A percentile compares a stretch with the other conserved stretches of the same genome.
Conservation (phyloP, 148 eudicot species). For the Nepenthes gracilis region DNA sequence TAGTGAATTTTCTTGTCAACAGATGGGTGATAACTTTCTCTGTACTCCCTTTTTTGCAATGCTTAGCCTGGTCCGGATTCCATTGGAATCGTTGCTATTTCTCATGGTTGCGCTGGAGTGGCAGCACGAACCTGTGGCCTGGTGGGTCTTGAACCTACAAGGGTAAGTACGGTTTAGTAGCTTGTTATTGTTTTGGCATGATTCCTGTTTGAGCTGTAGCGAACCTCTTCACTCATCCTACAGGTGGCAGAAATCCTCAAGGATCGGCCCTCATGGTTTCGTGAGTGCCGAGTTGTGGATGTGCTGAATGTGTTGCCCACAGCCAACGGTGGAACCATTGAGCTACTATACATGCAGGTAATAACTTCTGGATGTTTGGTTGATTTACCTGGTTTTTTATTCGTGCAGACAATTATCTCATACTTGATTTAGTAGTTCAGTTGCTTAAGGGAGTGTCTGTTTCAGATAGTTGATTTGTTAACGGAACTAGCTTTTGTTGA, state of each 20-base stretch:
- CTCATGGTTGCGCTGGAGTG: slow-evolving; percentile 99
- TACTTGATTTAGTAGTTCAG: background rate
- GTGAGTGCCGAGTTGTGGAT: slow-evolving; percentile 2
- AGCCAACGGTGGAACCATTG: slow-evolving; percentile 5
- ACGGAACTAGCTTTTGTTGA: slow-evolving; percentile 12
- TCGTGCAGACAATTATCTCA: background rate
- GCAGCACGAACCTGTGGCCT: slow-evolving; percentile 99
- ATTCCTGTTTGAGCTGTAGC: background rate
- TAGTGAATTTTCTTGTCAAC: background rate
- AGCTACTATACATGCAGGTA: slow-evolving; percentile 7
- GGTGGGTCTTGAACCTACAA: slow-evolving; percentile 95
- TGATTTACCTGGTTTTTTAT: background rate
- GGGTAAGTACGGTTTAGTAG: slow-evolving; percentile 38
- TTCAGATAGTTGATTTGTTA: background rate
- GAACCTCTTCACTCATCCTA: background rate
- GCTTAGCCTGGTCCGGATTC: slow-evolving; percentile 99
- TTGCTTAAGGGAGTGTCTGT: too few relatives aligned
- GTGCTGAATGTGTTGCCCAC: slow-evolving; percentile 4
- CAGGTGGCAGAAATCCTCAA: slow-evolving; percentile 5
- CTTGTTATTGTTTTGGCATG: background rate
- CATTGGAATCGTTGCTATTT: slow-evolving; percentile 99
- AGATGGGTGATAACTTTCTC: background rate
- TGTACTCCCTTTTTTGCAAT: background rate
- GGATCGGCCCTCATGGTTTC: slow-evolving; percentile 5
- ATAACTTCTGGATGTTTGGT: background rate